phyloP scores from a whole-genome alignment of 2,329 filamentous ascomycete genomes.

The Fusarium albidum region DNA sequence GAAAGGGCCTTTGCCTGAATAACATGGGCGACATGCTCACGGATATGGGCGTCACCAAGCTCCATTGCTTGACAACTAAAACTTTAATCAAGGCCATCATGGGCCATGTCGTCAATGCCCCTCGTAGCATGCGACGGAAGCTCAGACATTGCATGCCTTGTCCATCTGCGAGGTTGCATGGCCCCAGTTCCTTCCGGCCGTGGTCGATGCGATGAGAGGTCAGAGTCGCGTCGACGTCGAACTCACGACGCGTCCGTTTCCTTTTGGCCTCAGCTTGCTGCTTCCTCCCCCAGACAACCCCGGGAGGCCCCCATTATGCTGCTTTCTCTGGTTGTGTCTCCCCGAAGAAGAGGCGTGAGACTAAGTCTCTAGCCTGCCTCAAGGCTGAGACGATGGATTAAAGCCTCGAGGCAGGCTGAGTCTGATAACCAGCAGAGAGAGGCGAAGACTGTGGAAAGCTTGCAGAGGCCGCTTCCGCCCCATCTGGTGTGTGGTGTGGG shows the following conservation, averaged over 20 bases:
- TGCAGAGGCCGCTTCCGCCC: neutral
- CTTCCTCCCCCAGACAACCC: constrained; percentile 3
- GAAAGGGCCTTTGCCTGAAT: constrained; percentile 3
- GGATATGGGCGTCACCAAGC: neutral
- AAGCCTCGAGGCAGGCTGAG: constrained; percentile 20
- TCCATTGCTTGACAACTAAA: no score
- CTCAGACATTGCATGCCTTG: no score
- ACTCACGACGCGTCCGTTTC: constrained; percentile 1
- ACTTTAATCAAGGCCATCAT: no score
- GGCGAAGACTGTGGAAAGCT: neutral
- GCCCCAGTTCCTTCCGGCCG: no score
- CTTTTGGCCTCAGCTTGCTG: neutral
- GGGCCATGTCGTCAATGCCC: no score
- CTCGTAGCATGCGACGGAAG: no score
- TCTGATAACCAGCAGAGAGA: constrained; percentile 8
- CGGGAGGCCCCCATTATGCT: constrained; percentile 18
- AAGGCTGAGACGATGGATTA: constrained; percentile 25
- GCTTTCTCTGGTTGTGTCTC: constrained; percentile 8
- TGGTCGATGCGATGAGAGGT: no score
- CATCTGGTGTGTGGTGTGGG: constrained; percentile 24
- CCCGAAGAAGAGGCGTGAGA: constrained; percentile 20
- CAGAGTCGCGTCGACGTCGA: no score
- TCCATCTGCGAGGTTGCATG: no score
- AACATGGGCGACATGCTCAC: neutral
- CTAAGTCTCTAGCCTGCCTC: constrained; percentile 25